Conservation (phyloP, 139 green algal genomes). For the Mychonastes homosphaera region DNA sequence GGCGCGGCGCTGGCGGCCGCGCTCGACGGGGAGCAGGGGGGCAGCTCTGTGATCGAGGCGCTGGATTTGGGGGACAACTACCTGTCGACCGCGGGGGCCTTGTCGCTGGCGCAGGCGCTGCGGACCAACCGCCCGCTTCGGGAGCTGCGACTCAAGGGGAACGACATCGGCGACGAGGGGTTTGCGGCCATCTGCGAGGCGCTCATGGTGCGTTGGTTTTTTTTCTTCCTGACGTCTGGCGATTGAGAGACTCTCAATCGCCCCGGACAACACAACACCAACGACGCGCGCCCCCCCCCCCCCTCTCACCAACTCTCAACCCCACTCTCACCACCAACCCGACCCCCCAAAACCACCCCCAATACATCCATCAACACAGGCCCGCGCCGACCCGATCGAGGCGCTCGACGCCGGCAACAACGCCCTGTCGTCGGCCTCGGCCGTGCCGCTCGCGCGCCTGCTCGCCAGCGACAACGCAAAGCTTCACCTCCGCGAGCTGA, state of each 20-base stretch:
- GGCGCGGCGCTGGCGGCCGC: conserved; percentile 74
- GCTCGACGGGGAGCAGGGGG: conserved; percentile 28
- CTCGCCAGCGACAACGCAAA: too few relatives aligned
- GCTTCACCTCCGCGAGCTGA: conserved; percentile 62
- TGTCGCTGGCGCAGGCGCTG: background rate
- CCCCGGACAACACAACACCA: too few relatives aligned
- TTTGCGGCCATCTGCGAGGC: conserved; percentile 63
- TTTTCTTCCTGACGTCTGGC: too few relatives aligned
- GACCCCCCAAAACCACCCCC: too few relatives aligned
- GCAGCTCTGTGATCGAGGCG: background rate
- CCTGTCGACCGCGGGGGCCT: background rate
- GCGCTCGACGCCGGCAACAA: conserved; percentile 92
- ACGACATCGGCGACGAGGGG: conserved; percentile 82
- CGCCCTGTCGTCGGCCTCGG: conserved; percentile 56
- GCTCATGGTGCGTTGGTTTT: conserved; percentile 38
- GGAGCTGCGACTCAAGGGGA: conserved; percentile 84
- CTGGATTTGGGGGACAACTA: background rate
- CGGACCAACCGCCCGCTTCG: background rate
- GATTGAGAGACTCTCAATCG: too few relatives aligned
- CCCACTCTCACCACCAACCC: too few relatives aligned
- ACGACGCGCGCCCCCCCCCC: too few relatives aligned
- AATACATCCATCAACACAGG: too few relatives aligned
- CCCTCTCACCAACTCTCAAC: too few relatives aligned
- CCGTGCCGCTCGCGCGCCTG: conserved; percentile 54
- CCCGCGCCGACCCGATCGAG: conserved; percentile 30